Conservation (phyloP, 306 rosid species). For the Dalbergia oliveri region DNA sequence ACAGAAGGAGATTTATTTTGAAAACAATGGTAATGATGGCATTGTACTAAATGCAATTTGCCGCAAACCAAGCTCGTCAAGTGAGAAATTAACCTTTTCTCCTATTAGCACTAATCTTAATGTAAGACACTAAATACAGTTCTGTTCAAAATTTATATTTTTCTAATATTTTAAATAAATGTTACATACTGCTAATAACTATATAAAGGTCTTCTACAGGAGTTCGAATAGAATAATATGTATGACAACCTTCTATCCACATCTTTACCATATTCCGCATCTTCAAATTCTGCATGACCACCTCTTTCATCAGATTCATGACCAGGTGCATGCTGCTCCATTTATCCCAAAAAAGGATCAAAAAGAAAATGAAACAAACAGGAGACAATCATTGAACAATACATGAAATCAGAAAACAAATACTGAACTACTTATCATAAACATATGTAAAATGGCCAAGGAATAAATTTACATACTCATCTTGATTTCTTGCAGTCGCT, state of each 20-base stretch:
- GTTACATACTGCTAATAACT: constrained; percentile 42
- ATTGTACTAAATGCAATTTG: no score
- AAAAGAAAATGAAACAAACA: no score
- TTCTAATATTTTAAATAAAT: constrained; percentile 6
- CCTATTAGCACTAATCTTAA: no score
- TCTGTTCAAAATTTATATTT: constrained; percentile 38
- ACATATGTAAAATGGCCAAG: constrained; percentile 18
- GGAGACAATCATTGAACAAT: constrained; percentile 24
- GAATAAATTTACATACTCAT: constrained; percentile 60
- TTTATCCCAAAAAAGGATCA: background rate
- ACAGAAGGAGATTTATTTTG: no score
- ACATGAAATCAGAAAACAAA: background rate
- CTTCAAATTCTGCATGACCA: constrained; percentile 76
- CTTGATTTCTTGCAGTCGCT: constrained; percentile 80
- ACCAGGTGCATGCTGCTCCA: constrained; percentile 73
- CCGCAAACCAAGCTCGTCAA: no score
- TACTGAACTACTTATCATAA: background rate
- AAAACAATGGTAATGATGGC: no score
- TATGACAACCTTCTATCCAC: constrained; percentile 69
- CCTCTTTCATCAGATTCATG: constrained; percentile 81
- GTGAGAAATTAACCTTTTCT: constrained; percentile 37
- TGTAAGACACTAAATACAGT: constrained; percentile 13
- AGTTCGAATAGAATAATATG: constrained; percentile 22
- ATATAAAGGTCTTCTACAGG: constrained; percentile 13
- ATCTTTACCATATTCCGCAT: constrained; percentile 77